Evolutionary conservation across 345 rosid species (phyloP).

Genomic region (Moringa oleifera): DNA sequence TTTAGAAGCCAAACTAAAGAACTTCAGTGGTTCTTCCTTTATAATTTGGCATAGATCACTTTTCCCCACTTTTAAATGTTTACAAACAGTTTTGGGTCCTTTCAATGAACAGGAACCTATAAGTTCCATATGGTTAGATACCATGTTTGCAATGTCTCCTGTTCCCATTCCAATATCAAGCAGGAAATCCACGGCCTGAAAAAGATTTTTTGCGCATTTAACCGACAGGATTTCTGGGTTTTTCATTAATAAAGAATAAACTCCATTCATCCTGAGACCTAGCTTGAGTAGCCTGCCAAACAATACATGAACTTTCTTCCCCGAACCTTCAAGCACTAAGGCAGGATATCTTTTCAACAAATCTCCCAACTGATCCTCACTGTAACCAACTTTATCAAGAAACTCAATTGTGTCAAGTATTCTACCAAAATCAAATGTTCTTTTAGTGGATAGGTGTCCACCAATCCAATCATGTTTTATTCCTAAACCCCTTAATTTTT

Average conservation of each 20-base stretch:
- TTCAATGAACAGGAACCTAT: slow-evolving; percentile 50
- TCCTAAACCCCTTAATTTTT: slow-evolving; percentile 41
- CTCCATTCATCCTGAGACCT: slow-evolving; percentile 46
- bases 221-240: slow-evolving; percentile 47
- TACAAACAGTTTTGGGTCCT: slow-evolving; percentile 44
- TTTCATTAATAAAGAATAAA: slow-evolving; percentile 39
- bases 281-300: slow-evolving; percentile 57
- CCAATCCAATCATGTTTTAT: slow-evolving; percentile 50
- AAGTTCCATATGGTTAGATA: slow-evolving; percentile 31
- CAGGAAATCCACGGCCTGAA: slow-evolving; percentile 45
- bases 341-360: slow-evolving; percentile 46
- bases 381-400: slow-evolving; percentile 54
- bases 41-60: slow-evolving; percentile 42
- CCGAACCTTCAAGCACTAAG: slow-evolving; percentile 55
- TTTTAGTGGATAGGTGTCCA: slow-evolving; percentile 29
- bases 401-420: slow-evolving; percentile 53
- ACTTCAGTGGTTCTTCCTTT: slow-evolving; percentile 50
- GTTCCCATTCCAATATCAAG: slow-evolving; percentile 45
- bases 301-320: slow-evolving; percentile 52
- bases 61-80: slow-evolving; percentile 35
- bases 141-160: slow-evolving; percentile 35
- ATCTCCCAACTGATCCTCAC: slow-evolving; percentile 38
- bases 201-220: slow-evolving; percentile 41
- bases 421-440: slow-evolving; percentile 53
- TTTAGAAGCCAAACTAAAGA: slow-evolving; percentile 51